These are phyloP conservation scores for Spiromastix sp. DNA, from an alignment of 2,329 filamentous ascomycete genomes.

Conservation along the genomic window DNA sequence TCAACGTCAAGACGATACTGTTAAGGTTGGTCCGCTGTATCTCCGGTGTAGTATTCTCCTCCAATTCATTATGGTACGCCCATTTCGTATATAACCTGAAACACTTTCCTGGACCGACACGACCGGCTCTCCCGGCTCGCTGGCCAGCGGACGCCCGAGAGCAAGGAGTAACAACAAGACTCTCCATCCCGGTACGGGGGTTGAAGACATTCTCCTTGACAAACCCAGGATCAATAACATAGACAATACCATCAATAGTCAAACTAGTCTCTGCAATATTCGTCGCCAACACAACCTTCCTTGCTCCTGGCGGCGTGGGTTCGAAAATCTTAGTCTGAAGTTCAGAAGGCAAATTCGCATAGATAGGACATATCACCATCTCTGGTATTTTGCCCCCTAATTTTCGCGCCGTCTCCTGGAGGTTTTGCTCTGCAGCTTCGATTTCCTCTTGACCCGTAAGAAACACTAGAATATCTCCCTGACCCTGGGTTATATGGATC, in stretches of 20 bases:
- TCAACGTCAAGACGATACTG: constrained; percentile 72
- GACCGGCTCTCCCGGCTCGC: constrained; percentile 80
- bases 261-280: constrained; percentile 96
- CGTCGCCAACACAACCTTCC: constrained; percentile 88
- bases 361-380: constrained; percentile 85
- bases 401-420: constrained; percentile 78
- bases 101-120: constrained; percentile 84
- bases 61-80: constrained; percentile 89
- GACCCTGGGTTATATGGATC: constrained; percentile 77
- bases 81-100: constrained; percentile 91
- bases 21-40: constrained; percentile 87
- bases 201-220: constrained; percentile 95
- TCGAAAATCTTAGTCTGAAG: constrained; percentile 91
- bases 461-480: constrained; percentile 88
- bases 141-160: constrained; percentile 90
- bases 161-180: constrained; percentile 79
- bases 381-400: constrained; percentile 76
- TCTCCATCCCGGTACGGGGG: constrained; percentile 83
- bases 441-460: constrained; percentile 96
- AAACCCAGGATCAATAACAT: constrained; percentile 90
- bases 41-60: constrained; percentile 83
- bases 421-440: constrained; percentile 70
- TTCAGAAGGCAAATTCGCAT: constrained; percentile 84
- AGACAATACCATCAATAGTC: constrained; percentile 92
- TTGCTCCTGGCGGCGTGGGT: constrained; percentile 70